Base-by-base conservation (phyloP, 768 basidiomycete species). In the Pisolithus tinctorius region DNA sequence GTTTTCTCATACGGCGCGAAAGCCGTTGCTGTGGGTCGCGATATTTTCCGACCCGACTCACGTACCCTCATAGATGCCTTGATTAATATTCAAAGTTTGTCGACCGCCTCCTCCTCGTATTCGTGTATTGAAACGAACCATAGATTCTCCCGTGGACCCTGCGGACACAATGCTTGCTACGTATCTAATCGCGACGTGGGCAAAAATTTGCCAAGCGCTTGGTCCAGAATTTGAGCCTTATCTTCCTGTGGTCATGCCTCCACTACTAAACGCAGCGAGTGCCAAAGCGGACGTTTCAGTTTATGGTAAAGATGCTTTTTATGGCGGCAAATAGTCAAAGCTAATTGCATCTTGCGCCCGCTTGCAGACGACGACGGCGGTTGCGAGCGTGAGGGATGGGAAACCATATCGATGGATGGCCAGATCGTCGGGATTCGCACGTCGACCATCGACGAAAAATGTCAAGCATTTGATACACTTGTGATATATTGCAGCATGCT, bases 1-100 rank as follows among this genome's bases (percentile, higher is more conserved):
- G 37, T 20, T 9, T 26, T 36, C 31, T 17, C 17, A 20, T 29
- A 4, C 14, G 34, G 7, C 39, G 29, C 26, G 23, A 38, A 52
- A 93, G 91, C 89, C 2, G 88, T 91, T 48, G 91, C 92, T 8
- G 92, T 93, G 7, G 91, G 91, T 1, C 75, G 82, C 6, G 85
- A 93, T 20, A 70, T 85, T 9, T 93, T 93, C 70, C 70, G 85
- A 7, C 78, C 81, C 0, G 90, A 95, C 60, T 81, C 91, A 1
- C 74, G 75, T 6, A 76, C 78, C 1, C 77, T 94, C 30, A 76
- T 91, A 8, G 82, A 88, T 54, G 67, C 84, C 30, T 72, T 95
- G 26, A 81, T 92, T 45, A 74, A 76, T 16, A 84, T 92, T 41
- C 91, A 92, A 69, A 88, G 88, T 88, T 49, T 8, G 79, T 63